Evolutionary conservation across 768 basidiomycete genomes (phyloP), one percentile per base, ranked within the genome.

Genomic region (Suillus subalutaceus): DNA sequence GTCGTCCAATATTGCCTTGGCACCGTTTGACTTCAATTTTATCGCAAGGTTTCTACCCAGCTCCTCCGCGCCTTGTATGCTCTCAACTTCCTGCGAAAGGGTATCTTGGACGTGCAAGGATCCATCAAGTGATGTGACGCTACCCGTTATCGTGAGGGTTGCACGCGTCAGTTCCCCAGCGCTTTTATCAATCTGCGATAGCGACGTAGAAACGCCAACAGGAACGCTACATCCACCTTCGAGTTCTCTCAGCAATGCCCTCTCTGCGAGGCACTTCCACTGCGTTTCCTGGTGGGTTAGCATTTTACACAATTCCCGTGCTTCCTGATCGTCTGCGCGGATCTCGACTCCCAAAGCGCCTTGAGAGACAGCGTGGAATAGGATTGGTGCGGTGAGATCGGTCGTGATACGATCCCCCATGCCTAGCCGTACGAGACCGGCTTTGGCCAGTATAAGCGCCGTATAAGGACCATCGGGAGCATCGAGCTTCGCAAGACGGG

Each of bases 161-260:
- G 64, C 72, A 37, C 52, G 60, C 1, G 26, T 60, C 43, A 65
- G 62, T 65, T 43, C 66, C 20, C 74, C 79, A 0, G 77, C 81
- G 32, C 74, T 79, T 46, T 72, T 72, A 15, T 72, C 71, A 6
- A 70, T 68, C 13, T 74, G 72, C 18, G 77, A 75, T 64, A 91
- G 76, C 57, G 75, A 78, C 37, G 87, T 89, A 61, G 83, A 80
- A 35, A 94, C 90, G 4, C 96, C 97, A 18, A 99, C 96, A 3
- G 97, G 97, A 0, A 99, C 96, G 67, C 93, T 96, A 79, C 97
- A 99, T 32, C 97, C 97, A 37, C 97, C 97, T 78, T 99, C 97
- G 62, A 99, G 82, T 30, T 90, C 89, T n/a, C 90, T 83, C 68
- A 99, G 81, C 77, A 92, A 91, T 1, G 91, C 92, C 16, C 97